Conservation (phyloP, 139 green algal species). For the Pedinophyceae sp. region DNA sequence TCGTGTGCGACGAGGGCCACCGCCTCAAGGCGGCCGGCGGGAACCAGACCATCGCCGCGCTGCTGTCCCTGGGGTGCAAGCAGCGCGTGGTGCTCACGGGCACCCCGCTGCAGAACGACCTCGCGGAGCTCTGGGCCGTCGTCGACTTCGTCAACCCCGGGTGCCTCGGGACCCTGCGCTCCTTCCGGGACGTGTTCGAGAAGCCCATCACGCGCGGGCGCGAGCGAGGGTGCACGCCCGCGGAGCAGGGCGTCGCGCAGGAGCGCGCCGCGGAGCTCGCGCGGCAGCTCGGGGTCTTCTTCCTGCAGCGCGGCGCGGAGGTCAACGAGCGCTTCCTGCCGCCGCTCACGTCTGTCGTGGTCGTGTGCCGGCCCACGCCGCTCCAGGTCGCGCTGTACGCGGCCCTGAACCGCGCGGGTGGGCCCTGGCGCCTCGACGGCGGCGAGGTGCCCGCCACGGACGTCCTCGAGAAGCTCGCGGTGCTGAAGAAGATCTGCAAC, state of each 20-base stretch:
- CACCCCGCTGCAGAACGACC: conserved; percentile 58
- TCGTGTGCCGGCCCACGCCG: conserved; percentile 27
- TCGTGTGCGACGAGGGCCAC: conserved; percentile 77
- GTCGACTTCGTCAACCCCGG: conserved; percentile 52
- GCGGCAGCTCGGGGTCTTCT: neutral
- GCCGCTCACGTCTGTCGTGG: conserved; percentile 33
- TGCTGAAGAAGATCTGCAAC: conserved; percentile 50
- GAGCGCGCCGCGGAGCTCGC: neutral
- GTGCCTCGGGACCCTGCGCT: conserved; percentile 31
- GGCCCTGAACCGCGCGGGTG: conserved; percentile 4
- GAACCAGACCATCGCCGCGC: conserved; percentile 63
- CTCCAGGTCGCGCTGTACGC: conserved; percentile 34
- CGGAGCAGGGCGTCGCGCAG: conserved; percentile 32
- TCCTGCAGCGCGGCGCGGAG: neutral
- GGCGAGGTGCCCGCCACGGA: conserved; percentile 6
- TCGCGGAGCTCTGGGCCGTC: conserved; percentile 52
- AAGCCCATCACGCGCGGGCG: conserved; percentile 37
- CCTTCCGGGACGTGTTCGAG: conserved; percentile 56
- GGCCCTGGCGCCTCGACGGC: conserved; percentile 15
- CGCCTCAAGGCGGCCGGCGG: conserved; percentile 54
- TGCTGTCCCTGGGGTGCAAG: conserved; percentile 40
- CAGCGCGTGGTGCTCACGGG: conserved; percentile 57
- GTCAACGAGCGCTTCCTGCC: conserved; percentile 39
- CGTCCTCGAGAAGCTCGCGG: conserved; percentile 6
- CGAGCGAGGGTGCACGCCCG: conserved; percentile 34